A percentile compares a stretch with the other conserved stretches of the same genome.
Evolutionary conservation across 2,329 filamentous ascomycete genomes (phyloP).

Genomic region (Lachnum nothofagi): DNA sequence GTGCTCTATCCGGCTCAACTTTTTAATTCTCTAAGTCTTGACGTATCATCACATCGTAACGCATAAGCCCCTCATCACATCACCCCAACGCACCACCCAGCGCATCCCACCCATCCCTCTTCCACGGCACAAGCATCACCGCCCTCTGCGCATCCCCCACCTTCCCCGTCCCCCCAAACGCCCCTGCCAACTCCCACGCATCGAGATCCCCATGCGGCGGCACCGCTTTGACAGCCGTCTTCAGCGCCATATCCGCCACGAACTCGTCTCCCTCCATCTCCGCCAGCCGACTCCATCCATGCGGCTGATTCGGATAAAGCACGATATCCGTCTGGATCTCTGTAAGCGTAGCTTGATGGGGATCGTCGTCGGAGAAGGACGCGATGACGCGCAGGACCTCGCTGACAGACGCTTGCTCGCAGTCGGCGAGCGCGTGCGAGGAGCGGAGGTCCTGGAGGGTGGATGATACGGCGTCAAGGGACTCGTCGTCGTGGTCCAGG

Average conservation of each 20-base stretch:
- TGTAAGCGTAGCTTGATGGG: slow-evolving; percentile 48
- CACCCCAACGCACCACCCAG: slow-evolving; percentile 16
- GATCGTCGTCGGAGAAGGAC: slow-evolving; percentile 46
- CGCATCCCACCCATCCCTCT: slow-evolving; percentile 25
- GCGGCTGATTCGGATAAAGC: slow-evolving; percentile 71
- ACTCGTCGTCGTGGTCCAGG: slow-evolving; percentile 73
- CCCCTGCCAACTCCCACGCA: slow-evolving; percentile 63
- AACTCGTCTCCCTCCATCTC: slow-evolving; percentile 48
- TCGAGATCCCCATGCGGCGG: slow-evolving; percentile 66
- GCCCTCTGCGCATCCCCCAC: slow-evolving; percentile 71
- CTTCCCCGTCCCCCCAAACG: slow-evolving; percentile 68
- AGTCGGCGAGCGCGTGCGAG: slow-evolving; percentile 55
- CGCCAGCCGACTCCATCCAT: slow-evolving; percentile 75
- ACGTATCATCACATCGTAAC: neutral
- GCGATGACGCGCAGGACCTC: slow-evolving; percentile 73
- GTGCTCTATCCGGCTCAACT: no score
- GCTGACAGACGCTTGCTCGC: slow-evolving; percentile 65
- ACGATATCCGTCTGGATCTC: slow-evolving; percentile 74
- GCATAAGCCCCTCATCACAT: neutral
- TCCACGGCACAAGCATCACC: slow-evolving; percentile 78
- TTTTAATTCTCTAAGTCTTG: neutral
- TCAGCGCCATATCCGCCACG: slow-evolving; percentile 72
- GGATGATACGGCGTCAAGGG: slow-evolving; percentile 71
- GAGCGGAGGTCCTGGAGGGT: slow-evolving; percentile 71
- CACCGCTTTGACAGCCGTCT: slow-evolving; percentile 68